A percentile compares a stretch with the other conserved stretches of the same genome.
These are phyloP conservation scores for Penicillium concentricum DNA, from an alignment of 2,329 filamentous ascomycete genomes.

Conservation along the genomic window DNA sequence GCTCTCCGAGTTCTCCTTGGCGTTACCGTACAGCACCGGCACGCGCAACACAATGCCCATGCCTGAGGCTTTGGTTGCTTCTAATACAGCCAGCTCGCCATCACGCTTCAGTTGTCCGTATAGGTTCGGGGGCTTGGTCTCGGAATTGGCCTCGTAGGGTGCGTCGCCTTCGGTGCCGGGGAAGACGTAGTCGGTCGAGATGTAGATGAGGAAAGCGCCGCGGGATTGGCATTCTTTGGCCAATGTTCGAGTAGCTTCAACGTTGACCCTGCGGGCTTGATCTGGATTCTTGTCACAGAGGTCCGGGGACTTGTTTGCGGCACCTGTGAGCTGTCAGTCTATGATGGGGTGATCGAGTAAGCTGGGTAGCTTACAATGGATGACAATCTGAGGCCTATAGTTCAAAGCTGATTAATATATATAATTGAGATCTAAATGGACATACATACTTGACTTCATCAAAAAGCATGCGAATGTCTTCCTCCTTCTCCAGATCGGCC, in stretches of 20 bases:
- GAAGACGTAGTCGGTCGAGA: conserved; percentile 76
- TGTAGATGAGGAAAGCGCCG: conserved; percentile 55
- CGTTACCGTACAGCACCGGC: conserved; percentile 80
- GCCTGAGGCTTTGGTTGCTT: conserved; percentile 54
- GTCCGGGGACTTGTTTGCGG: conserved; percentile 84
- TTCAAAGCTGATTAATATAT: conserved; percentile 4
- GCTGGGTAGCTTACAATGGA: conserved; percentile 65
- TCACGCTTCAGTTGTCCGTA: conserved; percentile 74
- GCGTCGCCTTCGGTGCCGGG: conserved; percentile 77
- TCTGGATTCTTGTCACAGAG: conserved; percentile 77
- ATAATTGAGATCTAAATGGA: too few relatives aligned
- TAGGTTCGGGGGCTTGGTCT: conserved; percentile 71
- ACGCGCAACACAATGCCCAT: conserved; percentile 72
- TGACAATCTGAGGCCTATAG: conserved; percentile 68
- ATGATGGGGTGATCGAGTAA: neutral
- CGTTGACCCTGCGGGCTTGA: conserved; percentile 71
- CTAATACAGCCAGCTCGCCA: conserved; percentile 69
- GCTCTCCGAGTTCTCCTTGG: conserved; percentile 69
- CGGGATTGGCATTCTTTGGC: conserved; percentile 64
- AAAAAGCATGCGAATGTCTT: conserved; percentile 48
- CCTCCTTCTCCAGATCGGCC: conserved; percentile 50
- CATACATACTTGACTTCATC: conserved; percentile 53
- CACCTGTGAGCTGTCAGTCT: conserved; percentile 54
- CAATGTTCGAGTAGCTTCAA: conserved; percentile 66
- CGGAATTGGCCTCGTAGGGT: conserved; percentile 68